Evolutionary conservation across 345 rosid species (phyloP), one percentile per base, ranked within the genome.

Genomic region (Lepidium aucheri): DNA sequence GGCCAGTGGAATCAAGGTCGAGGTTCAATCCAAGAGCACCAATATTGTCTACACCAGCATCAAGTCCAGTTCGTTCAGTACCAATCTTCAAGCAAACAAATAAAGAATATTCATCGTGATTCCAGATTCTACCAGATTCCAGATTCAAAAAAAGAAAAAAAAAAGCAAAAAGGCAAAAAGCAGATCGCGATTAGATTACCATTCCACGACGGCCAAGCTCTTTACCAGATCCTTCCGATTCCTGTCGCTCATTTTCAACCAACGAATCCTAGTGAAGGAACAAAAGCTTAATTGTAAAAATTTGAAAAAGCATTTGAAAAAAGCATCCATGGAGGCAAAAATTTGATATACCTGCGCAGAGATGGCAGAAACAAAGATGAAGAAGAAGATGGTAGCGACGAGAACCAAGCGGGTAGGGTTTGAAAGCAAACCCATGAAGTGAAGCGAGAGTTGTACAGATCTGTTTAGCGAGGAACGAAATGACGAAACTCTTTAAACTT

Each of bases 171-270:
- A 28, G 32, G 32, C 30, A 28, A 53, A 17, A 44, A 40, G 24
- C 24, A 69, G 60, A 69, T 53, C 66, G 28, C 50, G 49, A 20
- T n/a, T 9, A 36, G 63, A 78, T 70, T 60, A 90, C 99, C 88
- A 89, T 83, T 72, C 96, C 91, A 41, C 95, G 96, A 63, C 99
- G 99, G 56, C 99, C 97, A 7, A 95, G 87, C 80, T 84, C 88
- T 67, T 76, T 81, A 51, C 51, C 71, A 30, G 81, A 78, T 53
- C 76, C 78, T 60, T 46, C 72, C 1, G 80, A 75, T 52, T 79
- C 90, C 38, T 83, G 84, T 70, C 58, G 79, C 66, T 61, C 94
- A 63, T 70, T 77, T 39, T 79, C 85, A 60, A 65, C 39, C 36
- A 24, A 65, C 11, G 81, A 56, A 3, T 82, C 95, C 96, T 89